Conservation (phyloP, 169 alveolate genomes). For the Plasmodium relictum region DNA sequence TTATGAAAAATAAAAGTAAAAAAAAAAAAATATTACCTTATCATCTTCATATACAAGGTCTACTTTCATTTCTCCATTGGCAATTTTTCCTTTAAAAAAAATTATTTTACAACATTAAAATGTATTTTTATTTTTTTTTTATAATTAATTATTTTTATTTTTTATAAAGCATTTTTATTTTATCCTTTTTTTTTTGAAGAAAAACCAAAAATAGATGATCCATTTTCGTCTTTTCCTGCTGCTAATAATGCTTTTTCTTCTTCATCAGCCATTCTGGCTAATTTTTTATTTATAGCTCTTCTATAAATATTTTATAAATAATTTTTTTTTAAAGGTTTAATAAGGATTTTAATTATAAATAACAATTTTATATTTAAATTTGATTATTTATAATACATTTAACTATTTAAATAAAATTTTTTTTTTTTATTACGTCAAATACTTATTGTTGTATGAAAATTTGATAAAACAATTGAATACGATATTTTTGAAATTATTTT, state of each 20-base stretch:
- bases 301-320: constrained; percentile 9
- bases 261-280: constrained; percentile 50
- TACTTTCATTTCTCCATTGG: constrained; percentile 36
- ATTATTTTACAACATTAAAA: background rate
- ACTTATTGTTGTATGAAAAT: constrained; percentile 32
- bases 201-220: constrained; percentile 55
- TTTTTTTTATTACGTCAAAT: constrained; percentile 23
- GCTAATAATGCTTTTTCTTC: constrained; percentile 66
- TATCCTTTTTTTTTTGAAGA: background rate
- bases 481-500: constrained; percentile 4
- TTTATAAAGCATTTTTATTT: background rate
- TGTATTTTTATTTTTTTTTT: background rate
- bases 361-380: too few species aligned
- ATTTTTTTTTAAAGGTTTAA: background rate
- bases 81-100: constrained; percentile 52
- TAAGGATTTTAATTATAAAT: too few species aligned
- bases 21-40: constrained; percentile 1
- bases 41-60: constrained; percentile 66
- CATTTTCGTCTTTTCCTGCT: constrained; percentile 67
- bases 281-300: constrained; percentile 11
- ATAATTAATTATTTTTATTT: background rate
- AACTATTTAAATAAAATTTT: background rate
- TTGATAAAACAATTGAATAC: constrained; percentile 17
- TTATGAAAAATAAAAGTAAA: background rate
- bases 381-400: too few species aligned